Percentiles rank a stretch among this genome's conserved stretches.
These are phyloP conservation scores for Naganishia antarctica DNA, from an alignment of 768 basidiomycete species.

Conservation along the genomic window DNA sequence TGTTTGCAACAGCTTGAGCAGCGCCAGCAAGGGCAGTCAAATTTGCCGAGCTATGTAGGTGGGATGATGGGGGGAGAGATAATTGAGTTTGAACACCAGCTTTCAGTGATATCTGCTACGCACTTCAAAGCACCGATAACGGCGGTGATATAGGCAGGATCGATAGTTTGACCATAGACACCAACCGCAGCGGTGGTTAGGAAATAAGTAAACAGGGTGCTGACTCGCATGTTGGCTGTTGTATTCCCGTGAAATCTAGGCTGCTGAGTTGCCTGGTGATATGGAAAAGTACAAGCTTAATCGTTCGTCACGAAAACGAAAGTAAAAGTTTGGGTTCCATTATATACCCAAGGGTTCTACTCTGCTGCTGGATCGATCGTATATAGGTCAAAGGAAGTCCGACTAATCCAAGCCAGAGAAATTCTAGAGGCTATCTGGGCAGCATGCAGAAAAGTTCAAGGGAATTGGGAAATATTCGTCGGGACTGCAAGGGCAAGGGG, in stretches of 20 bases:
- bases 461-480: too few species aligned
- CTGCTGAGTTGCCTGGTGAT: too few species aligned
- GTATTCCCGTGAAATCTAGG: too few species aligned
- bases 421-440: neutral
- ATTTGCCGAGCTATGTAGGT: constrained; percentile 38
- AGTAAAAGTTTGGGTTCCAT: too few species aligned
- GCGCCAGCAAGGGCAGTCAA: constrained; percentile 53
- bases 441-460: too few species aligned
- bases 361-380: too few species aligned
- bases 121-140: constrained; percentile 51
- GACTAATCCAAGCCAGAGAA: neutral
- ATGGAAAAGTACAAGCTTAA: too few species aligned
- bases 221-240: constrained; percentile 15
- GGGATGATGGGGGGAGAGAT: too few species aligned
- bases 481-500: too few species aligned
- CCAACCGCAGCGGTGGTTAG: constrained; percentile 1
- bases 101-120: neutral
- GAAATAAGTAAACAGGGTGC: neutral
- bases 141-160: constrained; percentile 41
- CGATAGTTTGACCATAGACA: neutral
- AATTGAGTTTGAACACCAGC: too few species aligned
- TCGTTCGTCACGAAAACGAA: too few species aligned
- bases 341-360: too few species aligned
- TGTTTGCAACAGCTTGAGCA: constrained; percentile 53
- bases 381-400: neutral